A percentile compares a stretch with the other conserved stretches of the same genome.
These are phyloP conservation scores for Zarea fungicola DNA, from an alignment of 2,329 filamentous ascomycete genomes.

Conservation along the genomic window DNA sequence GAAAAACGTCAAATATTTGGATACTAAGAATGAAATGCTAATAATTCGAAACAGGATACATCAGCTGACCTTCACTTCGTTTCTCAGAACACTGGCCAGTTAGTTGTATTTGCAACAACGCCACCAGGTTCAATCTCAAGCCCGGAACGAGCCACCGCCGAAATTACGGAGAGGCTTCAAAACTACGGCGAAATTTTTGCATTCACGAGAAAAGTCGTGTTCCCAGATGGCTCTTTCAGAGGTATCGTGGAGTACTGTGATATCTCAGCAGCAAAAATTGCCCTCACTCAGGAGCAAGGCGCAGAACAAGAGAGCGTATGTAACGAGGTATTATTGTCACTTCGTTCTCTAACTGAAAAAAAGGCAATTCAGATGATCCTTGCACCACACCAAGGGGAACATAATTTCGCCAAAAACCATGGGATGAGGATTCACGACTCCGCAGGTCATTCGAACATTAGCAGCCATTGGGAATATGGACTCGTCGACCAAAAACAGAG, in stretches of 20 bases:
- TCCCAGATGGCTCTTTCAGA: conserved; percentile 38
- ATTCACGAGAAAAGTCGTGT: conserved; percentile 38
- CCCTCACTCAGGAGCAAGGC: conserved; percentile 31
- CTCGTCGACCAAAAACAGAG: conserved; percentile 7
- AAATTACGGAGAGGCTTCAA: conserved; percentile 30
- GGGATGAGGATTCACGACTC: background rate
- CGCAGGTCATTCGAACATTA: background rate
- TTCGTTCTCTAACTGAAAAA: no score
- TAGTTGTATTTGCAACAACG: conserved; percentile 23
- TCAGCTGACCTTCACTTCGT: conserved; percentile 9
- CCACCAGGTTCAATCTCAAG: conserved; percentile 17
- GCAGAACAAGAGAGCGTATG: conserved; percentile 2
- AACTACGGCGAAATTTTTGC: conserved; percentile 49
- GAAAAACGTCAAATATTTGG: no score
- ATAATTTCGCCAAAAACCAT: background rate
- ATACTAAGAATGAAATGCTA: conserved; percentile 15
- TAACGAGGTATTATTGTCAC: no score
- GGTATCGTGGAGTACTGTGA: conserved; percentile 52
- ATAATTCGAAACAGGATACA: conserved; percentile 8
- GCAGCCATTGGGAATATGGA: conserved; percentile 1
- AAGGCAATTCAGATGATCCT: conserved; percentile 7
- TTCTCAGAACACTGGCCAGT: conserved; percentile 22
- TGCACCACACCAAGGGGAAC: background rate
- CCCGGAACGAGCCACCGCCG: conserved; percentile 30
- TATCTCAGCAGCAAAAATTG: conserved; percentile 35